Conservation (phyloP, 352 stramenopile genomes). For the Thraustochytrium striatum region DNA sequence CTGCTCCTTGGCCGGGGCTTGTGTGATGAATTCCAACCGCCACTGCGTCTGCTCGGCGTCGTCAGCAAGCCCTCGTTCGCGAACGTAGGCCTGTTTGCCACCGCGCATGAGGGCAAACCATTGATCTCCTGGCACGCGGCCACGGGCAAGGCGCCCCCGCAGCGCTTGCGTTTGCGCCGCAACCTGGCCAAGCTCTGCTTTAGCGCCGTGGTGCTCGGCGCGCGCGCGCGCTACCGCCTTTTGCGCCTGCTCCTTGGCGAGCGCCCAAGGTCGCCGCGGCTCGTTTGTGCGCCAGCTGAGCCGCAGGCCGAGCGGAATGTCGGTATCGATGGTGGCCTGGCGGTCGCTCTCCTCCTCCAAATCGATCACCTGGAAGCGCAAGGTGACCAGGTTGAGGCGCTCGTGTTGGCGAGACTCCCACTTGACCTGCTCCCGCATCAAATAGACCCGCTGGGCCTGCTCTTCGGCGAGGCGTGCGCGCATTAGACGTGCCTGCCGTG, state of each 20-base stretch:
- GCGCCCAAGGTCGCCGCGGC: no score
- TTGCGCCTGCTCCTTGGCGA: no score
- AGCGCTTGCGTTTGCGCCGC: background rate
- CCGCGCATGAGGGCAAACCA: slow-evolving; percentile 12
- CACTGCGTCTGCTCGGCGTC: no score
- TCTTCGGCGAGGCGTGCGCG: background rate
- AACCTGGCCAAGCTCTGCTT: background rate
- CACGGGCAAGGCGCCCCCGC: background rate
- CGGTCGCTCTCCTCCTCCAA: background rate
- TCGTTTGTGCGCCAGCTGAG: no score
- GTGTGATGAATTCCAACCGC: no score
- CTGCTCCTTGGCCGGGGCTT: no score
- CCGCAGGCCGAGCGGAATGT: background rate
- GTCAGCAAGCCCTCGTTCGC: background rate
- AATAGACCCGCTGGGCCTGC: background rate
- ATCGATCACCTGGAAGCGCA: background rate
- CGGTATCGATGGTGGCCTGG: background rate
- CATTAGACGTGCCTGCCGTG: background rate
- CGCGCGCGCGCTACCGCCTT: background rate
- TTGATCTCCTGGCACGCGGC: background rate
- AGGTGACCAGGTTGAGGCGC: slow-evolving; percentile 31
- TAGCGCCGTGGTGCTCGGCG: no score
- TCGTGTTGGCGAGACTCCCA: slow-evolving; percentile 10
- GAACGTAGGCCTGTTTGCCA: background rate
- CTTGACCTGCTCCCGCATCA: background rate